Conservation (phyloP, 352 stramenopile species). For the Phytophthora tubulina region DNA sequence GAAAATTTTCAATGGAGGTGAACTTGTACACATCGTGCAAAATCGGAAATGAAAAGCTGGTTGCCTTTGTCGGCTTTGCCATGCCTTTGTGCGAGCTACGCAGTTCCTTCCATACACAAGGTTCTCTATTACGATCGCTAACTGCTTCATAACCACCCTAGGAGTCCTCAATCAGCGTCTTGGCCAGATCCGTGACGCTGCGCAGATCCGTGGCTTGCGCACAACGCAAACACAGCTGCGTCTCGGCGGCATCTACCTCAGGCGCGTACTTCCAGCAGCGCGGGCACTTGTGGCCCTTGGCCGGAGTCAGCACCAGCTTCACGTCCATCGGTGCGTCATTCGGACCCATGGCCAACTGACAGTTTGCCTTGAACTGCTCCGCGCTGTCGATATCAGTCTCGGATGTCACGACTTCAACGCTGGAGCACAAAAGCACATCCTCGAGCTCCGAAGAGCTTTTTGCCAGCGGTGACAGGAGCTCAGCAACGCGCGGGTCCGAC, state of each 20-base stretch:
- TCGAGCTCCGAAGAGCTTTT: conserved; percentile 54
- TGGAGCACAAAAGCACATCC: conserved; percentile 81
- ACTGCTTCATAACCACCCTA: neutral
- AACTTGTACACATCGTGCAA: too few species aligned
- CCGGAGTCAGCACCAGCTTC: conserved; percentile 63
- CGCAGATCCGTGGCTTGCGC: conserved; percentile 54
- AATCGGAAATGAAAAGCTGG: too few species aligned
- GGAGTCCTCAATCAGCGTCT: conserved; percentile 52
- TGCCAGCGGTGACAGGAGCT: conserved; percentile 49
- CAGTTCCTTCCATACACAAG: too few species aligned
- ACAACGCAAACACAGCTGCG: conserved; percentile 66
- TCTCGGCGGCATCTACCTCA: conserved; percentile 65
- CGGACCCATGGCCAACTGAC: conserved; percentile 42
- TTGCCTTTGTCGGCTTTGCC: too few species aligned
- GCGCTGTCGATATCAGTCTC: conserved; percentile 49
- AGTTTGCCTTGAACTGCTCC: conserved; percentile 45
- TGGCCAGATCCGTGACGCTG: conserved; percentile 60
- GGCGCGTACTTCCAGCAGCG: conserved; percentile 89
- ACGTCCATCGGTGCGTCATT: conserved; percentile 60
- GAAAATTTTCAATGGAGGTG: too few species aligned
- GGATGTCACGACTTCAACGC: conserved; percentile 51
- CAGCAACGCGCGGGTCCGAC: conserved; percentile 64
- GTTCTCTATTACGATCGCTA: conserved; percentile 10
- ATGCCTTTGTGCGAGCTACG: too few species aligned
- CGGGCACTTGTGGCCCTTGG: conserved; percentile 86